These are phyloP conservation scores for Bullera alba DNA, from an alignment of 768 basidiomycete species.

Conservation along the genomic window DNA sequence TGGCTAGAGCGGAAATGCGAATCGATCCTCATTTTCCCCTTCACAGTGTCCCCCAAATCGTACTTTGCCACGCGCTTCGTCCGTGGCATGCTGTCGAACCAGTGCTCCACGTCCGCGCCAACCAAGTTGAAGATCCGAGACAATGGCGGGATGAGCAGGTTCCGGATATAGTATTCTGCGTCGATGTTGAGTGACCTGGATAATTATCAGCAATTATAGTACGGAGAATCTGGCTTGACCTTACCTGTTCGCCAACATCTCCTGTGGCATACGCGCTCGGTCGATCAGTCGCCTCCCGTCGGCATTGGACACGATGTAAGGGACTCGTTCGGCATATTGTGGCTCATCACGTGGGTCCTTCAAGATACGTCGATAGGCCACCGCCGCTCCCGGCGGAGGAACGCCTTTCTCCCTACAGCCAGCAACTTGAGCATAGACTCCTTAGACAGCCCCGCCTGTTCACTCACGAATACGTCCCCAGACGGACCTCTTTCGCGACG, in stretches of 20 bases:
- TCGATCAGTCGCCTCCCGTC: conserved; percentile 62
- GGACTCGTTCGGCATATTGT: conserved; percentile 88
- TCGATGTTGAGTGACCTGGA: conserved; percentile 71
- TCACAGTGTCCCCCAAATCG: conserved; percentile 10
- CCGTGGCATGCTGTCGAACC: conserved; percentile 85
- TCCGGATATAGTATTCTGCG: conserved; percentile 76
- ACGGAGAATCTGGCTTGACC: no score
- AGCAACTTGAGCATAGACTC: background rate
- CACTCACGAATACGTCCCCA: conserved; percentile 86
- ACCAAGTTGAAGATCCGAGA: conserved; percentile 85
- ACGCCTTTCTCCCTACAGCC: conserved; percentile 65
- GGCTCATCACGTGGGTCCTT: conserved; percentile 74
- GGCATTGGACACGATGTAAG: conserved; percentile 72
- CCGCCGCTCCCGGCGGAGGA: conserved; percentile 85
- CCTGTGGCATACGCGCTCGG: conserved; percentile 65
- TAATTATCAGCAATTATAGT: background rate
- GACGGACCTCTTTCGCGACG: conserved; percentile 83
- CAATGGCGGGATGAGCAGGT: conserved; percentile 79
- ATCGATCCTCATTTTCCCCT: conserved; percentile 54
- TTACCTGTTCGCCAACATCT: conserved; percentile 61
- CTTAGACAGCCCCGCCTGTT: background rate
- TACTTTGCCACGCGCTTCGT: conserved; percentile 48
- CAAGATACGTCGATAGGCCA: conserved; percentile 68
- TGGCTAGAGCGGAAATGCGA: conserved; percentile 65
- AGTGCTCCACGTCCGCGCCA: conserved; percentile 75